phyloP scores from a whole-genome alignment of 306 rosid species.

The Prunus mira region DNA sequence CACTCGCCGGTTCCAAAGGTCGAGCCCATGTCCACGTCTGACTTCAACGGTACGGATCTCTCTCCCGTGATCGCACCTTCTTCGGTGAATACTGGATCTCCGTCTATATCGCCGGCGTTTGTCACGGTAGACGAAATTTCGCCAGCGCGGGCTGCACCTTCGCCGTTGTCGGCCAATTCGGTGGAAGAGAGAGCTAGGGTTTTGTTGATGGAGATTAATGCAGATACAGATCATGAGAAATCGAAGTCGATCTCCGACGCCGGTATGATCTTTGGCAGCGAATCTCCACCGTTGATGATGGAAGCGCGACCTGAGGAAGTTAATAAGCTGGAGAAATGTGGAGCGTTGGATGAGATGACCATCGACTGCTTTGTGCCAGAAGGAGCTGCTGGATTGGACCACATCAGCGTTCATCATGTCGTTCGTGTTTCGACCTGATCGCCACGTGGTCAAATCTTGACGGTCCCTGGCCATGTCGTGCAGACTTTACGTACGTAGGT shows the following conservation, averaged over 20 bases:
- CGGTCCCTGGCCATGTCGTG: background rate
- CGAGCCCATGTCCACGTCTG: background rate
- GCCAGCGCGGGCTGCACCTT: background rate
- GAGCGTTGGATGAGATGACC: conserved; percentile 8
- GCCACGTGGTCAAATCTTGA: conserved; percentile 2
- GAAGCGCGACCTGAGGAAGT: background rate
- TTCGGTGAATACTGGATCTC: background rate
- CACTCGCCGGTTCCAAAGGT: background rate
- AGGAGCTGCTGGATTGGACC: background rate
- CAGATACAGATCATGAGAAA: background rate
- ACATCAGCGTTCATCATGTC: background rate
- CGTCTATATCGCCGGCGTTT: background rate
- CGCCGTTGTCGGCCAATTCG: background rate
- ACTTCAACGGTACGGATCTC: background rate
- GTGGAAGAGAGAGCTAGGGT: background rate
- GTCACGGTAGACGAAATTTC: background rate
- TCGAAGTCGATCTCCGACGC: background rate
- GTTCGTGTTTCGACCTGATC: background rate
- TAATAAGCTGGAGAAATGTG: background rate
- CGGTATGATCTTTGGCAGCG: background rate
- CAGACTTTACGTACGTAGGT: background rate
- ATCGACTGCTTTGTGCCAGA: conserved; percentile 10
- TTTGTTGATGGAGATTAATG: background rate
- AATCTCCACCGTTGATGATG: background rate
- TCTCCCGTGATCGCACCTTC: background rate